These are phyloP conservation scores for Mycena latifolia DNA, from an alignment of 768 basidiomycete genomes.

Conservation along the genomic window DNA sequence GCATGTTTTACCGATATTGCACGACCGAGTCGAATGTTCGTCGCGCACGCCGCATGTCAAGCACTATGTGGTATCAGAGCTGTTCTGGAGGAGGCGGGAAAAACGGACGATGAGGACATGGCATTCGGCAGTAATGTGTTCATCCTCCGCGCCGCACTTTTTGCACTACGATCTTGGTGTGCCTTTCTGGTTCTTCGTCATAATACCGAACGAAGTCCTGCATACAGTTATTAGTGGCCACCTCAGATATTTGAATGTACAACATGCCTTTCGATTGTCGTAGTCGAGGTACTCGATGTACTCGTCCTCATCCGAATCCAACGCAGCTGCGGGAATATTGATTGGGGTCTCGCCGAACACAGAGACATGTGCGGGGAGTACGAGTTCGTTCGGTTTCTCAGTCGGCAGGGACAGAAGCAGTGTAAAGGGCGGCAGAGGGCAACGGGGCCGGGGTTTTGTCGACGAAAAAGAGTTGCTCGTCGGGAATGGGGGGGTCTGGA, in stretches of 20 bases:
- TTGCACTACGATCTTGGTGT: slow-evolving; percentile 75
- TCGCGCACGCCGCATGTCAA: slow-evolving; percentile 84
- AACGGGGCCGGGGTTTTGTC: slow-evolving; percentile 59
- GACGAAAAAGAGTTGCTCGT: slow-evolving; percentile 57
- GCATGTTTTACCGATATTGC: slow-evolving; percentile 86
- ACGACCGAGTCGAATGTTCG: slow-evolving; percentile 82
- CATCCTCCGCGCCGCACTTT: slow-evolving; percentile 80
- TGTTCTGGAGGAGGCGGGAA: slow-evolving; percentile 5
- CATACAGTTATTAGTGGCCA: background rate
- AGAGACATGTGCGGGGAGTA: slow-evolving; percentile 80
- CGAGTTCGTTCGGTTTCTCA: slow-evolving; percentile 46
- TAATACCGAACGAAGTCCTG: slow-evolving; percentile 75
- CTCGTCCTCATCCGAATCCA: slow-evolving; percentile 66
- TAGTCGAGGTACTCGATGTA: slow-evolving; percentile 87
- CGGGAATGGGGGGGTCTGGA: slow-evolving; percentile 22
- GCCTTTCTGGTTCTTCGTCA: slow-evolving; percentile 59
- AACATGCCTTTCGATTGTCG: slow-evolving; percentile 60
- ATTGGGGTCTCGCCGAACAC: slow-evolving; percentile 62
- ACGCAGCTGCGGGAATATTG: slow-evolving; percentile 57
- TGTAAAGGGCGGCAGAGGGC: slow-evolving; percentile 37
- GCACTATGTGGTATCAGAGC: slow-evolving; percentile 60
- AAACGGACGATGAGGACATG: slow-evolving; percentile 75
- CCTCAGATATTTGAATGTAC: background rate
- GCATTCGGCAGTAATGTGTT: slow-evolving; percentile 78
- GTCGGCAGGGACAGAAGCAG: slow-evolving; percentile 21